Evolutionary conservation across 192 early-diverging fungal species (phyloP).

Genomic region (Backusella australiensis): DNA sequence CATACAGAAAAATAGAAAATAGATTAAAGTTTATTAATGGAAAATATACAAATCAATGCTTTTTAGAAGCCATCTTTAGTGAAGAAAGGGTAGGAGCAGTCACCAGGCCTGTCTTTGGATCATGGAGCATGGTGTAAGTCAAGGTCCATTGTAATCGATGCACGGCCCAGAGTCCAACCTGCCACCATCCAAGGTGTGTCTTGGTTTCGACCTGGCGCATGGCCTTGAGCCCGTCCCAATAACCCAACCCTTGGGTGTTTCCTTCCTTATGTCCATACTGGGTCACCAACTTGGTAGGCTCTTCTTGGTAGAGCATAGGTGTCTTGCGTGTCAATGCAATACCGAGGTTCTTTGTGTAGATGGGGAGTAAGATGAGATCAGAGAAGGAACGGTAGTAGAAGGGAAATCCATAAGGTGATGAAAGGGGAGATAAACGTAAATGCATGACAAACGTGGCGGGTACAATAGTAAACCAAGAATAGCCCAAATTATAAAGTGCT

Average conservation of each 20-base stretch:
- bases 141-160: conserved; percentile 29
- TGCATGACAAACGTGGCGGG: conserved; percentile 28
- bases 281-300: background rate
- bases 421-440: conserved; percentile 27
- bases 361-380: conserved; percentile 34
- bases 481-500: conserved; percentile 33
- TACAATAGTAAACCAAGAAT: conserved; percentile 28
- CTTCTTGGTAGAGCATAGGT: conserved; percentile 17
- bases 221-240: conserved; percentile 29
- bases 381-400: conserved; percentile 32
- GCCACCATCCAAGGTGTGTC: conserved; percentile 23
- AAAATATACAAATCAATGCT: background rate
- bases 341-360: conserved; percentile 29
- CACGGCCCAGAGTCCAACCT: conserved; percentile 11
- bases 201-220: conserved; percentile 10
- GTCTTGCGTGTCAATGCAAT: conserved; percentile 11
- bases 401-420: conserved; percentile 34
- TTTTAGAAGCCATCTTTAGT: background rate
- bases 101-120: conserved; percentile 25
- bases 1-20: background rate
- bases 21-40: background rate
- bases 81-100: conserved; percentile 17
- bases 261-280: conserved; percentile 11
- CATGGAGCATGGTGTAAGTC: conserved; percentile 34
- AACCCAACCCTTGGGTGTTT: conserved; percentile 20